Base-by-base conservation (phyloP, 2,329 filamentous ascomycete genomes). In the Ceratocystis papillata region DNA sequence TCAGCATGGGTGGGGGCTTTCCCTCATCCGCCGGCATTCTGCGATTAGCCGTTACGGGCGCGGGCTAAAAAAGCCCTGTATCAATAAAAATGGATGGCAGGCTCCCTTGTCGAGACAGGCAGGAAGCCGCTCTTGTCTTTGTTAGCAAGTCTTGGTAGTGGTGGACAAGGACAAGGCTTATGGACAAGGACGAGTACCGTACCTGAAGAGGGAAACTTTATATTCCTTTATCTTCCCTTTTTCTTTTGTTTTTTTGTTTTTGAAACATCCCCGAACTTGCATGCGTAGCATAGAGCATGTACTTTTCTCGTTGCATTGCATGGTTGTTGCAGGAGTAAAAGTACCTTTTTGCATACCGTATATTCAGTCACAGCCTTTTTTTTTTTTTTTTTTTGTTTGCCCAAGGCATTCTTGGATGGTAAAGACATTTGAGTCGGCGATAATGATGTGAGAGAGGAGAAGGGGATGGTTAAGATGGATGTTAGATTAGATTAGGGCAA, bases 1-100 rank as follows among this genome's bases (percentile, higher is more conserved):
- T 41, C 37, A 41, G 37, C 37, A 12, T 41, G 10, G 37, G 37
- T 41, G 37, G 37, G 37, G 37, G 10, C 10, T 5, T 28, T 55
- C 50, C 20, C 50, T 55, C n/a, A 55, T 55, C 50, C 50, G 50
- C 50, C 50, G 50, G 50, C 50, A 55, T 55, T 25, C 50, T 55
- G 50, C 50, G 22, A 20, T 55, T 28, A 28, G 50, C 20, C 22
- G 50, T 28, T 55, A 25, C 37, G 10, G 37, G 4, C 33, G 8
- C 10, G 12, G 10, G 3, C 37, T 41, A 48, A 48, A 20, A 48
- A 48, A 4, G 45, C 17, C 17, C 1, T 17, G 20, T n/a, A 48
- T n/a, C 17, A 48, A 20, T 25, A 55, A 55, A 55, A 55, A 55
- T 25, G 50, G 50, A 12, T 55, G 50, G 50, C 50, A 55, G 22